A percentile compares a stretch with the other conserved stretches of the same genome.
These are phyloP conservation scores for Pythium sp. DNA, from an alignment of 352 stramenopile genomes.

Conservation along the genomic window DNA sequence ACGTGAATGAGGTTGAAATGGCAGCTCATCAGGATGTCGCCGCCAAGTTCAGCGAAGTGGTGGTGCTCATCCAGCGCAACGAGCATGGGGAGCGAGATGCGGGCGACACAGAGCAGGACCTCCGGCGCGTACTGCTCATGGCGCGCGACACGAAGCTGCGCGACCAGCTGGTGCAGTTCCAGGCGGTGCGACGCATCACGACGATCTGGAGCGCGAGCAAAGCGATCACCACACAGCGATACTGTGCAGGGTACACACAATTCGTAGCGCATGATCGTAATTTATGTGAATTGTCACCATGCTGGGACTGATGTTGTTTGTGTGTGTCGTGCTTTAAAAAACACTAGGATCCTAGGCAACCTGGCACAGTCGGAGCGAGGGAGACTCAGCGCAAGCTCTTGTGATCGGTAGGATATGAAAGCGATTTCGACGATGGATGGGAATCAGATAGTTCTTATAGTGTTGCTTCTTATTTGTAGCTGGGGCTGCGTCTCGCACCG, in stretches of 20 bases:
- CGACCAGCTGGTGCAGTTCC: constrained; percentile 56
- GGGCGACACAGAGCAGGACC: constrained; percentile 45
- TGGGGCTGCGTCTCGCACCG: constrained; percentile 71
- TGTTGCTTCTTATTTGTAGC: constrained; percentile 17
- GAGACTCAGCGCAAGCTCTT: constrained; percentile 58
- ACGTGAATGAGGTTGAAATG: not conserved
- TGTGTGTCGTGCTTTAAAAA: not conserved
- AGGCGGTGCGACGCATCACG: constrained; percentile 49
- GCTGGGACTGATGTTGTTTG: not conserved
- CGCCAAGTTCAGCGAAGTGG: constrained; percentile 53
- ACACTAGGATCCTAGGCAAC: constrained; percentile 62
- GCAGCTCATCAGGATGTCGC: not conserved
- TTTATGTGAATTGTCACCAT: not conserved
- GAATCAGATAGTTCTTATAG: not conserved
- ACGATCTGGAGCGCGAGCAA: constrained; percentile 28
- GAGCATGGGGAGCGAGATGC: constrained; percentile 33
- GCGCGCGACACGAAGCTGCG: constrained; percentile 43
- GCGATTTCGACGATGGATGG: not conserved
- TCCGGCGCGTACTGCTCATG: constrained; percentile 53
- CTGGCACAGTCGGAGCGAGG: constrained; percentile 50
- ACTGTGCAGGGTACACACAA: constrained; percentile 21
- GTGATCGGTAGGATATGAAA: constrained; percentile 33
- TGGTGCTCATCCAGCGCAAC: constrained; percentile 50
- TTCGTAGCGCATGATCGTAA: not conserved
- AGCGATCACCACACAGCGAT: constrained; percentile 23